Percentiles rank a stretch among this genome's conserved stretches.
Conservation (phyloP, 2,329 filamentous ascomycete genomes). For the Metarhizium anisopliae region DNA sequence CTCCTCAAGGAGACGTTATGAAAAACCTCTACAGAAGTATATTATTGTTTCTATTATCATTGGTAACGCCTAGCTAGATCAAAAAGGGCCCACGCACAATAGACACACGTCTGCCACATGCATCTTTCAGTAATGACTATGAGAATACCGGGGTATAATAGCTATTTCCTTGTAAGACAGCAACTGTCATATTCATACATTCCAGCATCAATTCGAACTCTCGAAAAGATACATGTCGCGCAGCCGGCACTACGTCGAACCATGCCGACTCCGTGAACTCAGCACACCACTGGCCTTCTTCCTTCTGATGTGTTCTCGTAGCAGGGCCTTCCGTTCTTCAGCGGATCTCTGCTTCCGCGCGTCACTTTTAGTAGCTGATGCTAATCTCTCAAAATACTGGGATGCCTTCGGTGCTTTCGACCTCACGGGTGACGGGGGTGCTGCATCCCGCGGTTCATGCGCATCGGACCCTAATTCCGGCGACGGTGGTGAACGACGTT, state of each 20-base stretch:
- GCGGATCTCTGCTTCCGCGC: conserved; percentile 7
- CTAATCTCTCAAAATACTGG: conserved; percentile 14
- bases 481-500: conserved; percentile 7
- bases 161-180: neutral
- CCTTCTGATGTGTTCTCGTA: conserved; percentile 19
- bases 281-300: conserved; percentile 9
- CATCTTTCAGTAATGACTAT: neutral
- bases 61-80: neutral
- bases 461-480: conserved; percentile 11
- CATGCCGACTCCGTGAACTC: conserved; percentile 5
- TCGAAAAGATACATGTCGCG: neutral
- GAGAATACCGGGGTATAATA: neutral
- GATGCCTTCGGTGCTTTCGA: conserved; percentile 11
- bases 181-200: neutral
- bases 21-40: neutral
- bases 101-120: conserved; percentile 10
- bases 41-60: neutral
- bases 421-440: conserved; percentile 9
- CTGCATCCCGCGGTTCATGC: conserved; percentile 10
- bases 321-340: conserved; percentile 13
- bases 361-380: conserved; percentile 7
- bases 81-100: conserved; percentile 20
- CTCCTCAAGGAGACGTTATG: conserved; percentile 7
- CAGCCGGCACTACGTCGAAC: neutral
- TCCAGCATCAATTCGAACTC: neutral